Evolutionary conservation across 306 rosid species (phyloP).

Genomic region (Mimosa pudica): DNA sequence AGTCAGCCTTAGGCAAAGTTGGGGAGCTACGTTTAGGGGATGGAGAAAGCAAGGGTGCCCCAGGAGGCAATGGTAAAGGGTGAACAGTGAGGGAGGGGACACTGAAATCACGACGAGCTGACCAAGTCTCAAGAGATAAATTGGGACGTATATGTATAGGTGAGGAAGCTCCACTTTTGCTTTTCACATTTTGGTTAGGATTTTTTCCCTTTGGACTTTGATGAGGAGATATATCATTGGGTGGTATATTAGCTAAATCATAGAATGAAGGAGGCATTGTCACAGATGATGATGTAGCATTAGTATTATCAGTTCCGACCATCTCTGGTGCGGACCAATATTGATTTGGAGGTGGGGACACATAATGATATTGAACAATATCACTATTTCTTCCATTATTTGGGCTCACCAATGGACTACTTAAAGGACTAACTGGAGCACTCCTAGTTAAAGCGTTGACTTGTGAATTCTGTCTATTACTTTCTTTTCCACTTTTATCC

Average conservation of each 20-base stretch:
- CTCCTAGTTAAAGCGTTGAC: conserved; percentile 55
- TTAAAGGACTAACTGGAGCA: conserved; percentile 67
- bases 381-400: conserved; percentile 46
- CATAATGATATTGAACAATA: conserved; percentile 46
- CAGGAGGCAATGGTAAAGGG: conserved; percentile 96
- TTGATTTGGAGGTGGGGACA: conserved; percentile 50
- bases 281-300: conserved; percentile 12
- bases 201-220: conserved; percentile 60
- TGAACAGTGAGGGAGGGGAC: conserved; percentile 57
- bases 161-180: conserved; percentile 56
- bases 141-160: conserved; percentile 47
- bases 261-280: conserved; percentile 52
- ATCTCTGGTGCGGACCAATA: conserved; percentile 90
- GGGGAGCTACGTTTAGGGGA: conserved; percentile 40
- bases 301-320: conserved; percentile 37
- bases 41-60: conserved; percentile 53
- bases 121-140: conserved; percentile 46
- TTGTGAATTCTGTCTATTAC: conserved; percentile 35
- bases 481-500: conserved; percentile 29
- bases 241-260: conserved; percentile 43
- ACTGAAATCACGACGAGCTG: conserved; percentile 52
- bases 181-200: conserved; percentile 45
- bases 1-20: conserved; percentile 49
- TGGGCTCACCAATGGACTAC: conserved; percentile 69
- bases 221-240: conserved; percentile 62